Evolutionary conservation across 306 rosid genomes (phyloP).

Genomic region (Benincasa hispida): DNA sequence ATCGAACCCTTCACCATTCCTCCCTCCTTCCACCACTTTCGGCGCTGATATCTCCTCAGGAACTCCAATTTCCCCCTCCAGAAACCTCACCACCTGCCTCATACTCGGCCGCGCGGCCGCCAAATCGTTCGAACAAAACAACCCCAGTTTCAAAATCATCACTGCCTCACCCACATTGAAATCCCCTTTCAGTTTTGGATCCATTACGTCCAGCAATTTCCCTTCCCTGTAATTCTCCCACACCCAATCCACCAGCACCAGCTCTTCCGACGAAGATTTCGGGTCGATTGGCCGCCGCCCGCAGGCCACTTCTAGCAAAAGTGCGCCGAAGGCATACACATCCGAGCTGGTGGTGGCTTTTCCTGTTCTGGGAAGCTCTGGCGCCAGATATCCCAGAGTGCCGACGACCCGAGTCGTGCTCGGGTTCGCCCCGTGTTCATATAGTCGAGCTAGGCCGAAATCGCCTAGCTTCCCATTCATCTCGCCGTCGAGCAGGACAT

Average conservation of each 20-base stretch:
- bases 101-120: slow-evolving; percentile 41
- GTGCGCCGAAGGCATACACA: slow-evolving; percentile 65
- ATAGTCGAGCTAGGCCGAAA: slow-evolving; percentile 63
- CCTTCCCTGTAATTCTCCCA: slow-evolving; percentile 55
- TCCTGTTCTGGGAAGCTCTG: slow-evolving; percentile 69
- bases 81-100: slow-evolving; percentile 47
- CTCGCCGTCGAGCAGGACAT: slow-evolving; percentile 59
- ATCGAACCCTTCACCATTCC: slow-evolving; percentile 44
- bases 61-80: slow-evolving; percentile 51
- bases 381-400: slow-evolving; percentile 73
- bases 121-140: slow-evolving; percentile 45
- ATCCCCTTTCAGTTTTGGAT: slow-evolving; percentile 31
- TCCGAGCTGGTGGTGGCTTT: slow-evolving; percentile 60
- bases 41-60: slow-evolving; percentile 31
- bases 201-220: slow-evolving; percentile 36
- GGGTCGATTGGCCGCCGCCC: slow-evolving; percentile 73
- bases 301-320: slow-evolving; percentile 56
- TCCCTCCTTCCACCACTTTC: slow-evolving; percentile 1
- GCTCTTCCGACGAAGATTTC: slow-evolving; percentile 34
- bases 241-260: slow-evolving; percentile 70
- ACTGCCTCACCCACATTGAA: slow-evolving; percentile 29
- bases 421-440: slow-evolving; percentile 69
- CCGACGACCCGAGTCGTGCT: slow-evolving; percentile 79
- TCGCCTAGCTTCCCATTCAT: slow-evolving; percentile 66
- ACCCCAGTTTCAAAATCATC: slow-evolving; percentile 51